Evolutionary conservation across 805 yeast species (phyloP), one percentile per base, ranked within the genome.

Genomic region (Nakazawaea ishiwadae): DNA sequence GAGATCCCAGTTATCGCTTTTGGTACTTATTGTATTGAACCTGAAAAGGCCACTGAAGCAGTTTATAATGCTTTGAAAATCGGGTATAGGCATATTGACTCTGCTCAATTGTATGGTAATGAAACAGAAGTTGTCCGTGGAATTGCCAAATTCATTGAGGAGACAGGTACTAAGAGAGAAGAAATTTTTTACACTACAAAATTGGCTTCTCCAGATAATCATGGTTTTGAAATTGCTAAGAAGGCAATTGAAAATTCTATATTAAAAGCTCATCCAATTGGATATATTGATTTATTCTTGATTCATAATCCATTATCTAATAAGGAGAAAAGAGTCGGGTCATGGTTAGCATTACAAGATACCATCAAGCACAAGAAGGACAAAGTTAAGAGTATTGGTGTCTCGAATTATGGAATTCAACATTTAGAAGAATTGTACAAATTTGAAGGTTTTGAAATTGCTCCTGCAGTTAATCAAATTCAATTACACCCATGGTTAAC

Each of bases 51-150:
- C 1, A 45, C 58, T 3, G 60, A 65, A 0, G 53, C 77, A 19
- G 81, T 79, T 0, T 67, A 71, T 48, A 56, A 67, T 24, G 93
- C 90, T 1, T 66, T 85, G 45, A 59, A 67, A 23, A 63, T 58
- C 12, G 93, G 93, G 0, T 85, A 82, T 57, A 71, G 93, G 49
- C 91, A 81, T 51, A 63, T 85, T 44, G 93, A 86, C 54, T 66
- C 81, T 14, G 95, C 95, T 5, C 77, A 70, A 7, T 58, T 60
- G n/a, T 85, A 85, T 62, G 62, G 64, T 9, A 85, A 85, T 60
- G 87, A 84, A 54, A 48, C 48, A n/a, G 83, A 79, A 47, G 76
- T 77, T 3, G 79, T 78, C 15, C 65, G 69, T 37, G 93, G 84
- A 4, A 73, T 84, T 33, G 58, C 66, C 15, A 55, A 62, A 40